These are phyloP conservation scores for Puccinia novopanici DNA, from an alignment of 1,284 basidiomycete genomes.

Conservation along the genomic window DNA sequence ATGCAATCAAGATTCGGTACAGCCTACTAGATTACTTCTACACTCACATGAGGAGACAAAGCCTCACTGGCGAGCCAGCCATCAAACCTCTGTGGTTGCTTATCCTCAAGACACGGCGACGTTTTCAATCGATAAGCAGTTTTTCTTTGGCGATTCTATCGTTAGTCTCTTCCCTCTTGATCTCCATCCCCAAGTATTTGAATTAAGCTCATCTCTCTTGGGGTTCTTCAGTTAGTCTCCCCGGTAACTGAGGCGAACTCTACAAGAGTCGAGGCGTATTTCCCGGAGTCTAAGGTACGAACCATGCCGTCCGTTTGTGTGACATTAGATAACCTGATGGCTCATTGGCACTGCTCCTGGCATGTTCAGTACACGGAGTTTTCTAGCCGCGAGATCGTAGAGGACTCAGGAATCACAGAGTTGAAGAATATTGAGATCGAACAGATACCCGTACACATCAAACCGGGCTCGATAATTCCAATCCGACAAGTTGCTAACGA, in stretches of 20 bases:
- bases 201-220: constrained; percentile 69
- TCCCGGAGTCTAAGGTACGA: constrained; percentile 68
- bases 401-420: too few species aligned
- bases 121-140: constrained; percentile 70
- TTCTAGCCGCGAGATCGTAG: too few species aligned
- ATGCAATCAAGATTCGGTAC: constrained; percentile 68
- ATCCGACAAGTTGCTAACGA: constrained; percentile 60
- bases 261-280: constrained; percentile 67
- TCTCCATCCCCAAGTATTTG: too few species aligned
- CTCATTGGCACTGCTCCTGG: neutral
- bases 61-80: constrained; percentile 68
- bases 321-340: neutral
- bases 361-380: neutral
- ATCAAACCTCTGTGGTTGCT: constrained; percentile 73
- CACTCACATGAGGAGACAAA: constrained; percentile 68
- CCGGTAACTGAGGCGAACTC: constrained; percentile 68
- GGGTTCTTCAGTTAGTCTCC: too few species aligned
- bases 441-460: constrained; percentile 68
- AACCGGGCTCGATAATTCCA: constrained; percentile 67
- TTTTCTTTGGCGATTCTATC: constrained; percentile 69
- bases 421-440: too few species aligned
- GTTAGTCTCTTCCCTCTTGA: constrained; percentile 5
- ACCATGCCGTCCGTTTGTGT: neutral
- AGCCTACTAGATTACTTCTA: constrained; percentile 72
- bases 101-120: constrained; percentile 70